Percentiles rank a stretch among this genome's conserved stretches.
Evolutionary conservation across 768 basidiomycete species (phyloP).

Genomic region (Phylloporus sp.): DNA sequence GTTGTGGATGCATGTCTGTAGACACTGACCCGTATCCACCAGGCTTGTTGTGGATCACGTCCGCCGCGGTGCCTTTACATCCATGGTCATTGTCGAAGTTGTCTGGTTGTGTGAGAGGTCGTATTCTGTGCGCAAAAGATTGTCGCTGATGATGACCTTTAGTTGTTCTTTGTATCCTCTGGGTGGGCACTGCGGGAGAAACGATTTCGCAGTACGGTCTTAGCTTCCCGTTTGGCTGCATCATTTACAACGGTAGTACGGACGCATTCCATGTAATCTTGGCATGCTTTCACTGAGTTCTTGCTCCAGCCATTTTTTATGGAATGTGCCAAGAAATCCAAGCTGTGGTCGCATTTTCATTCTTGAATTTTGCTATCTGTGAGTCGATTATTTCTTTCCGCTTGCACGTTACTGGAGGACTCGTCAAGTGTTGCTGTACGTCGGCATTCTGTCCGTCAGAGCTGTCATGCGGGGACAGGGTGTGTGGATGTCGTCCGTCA

Average conservation of each 20-base stretch:
- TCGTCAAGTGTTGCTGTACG: constrained; percentile 32
- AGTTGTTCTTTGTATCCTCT: constrained; percentile 36
- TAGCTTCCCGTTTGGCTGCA: constrained; percentile 12
- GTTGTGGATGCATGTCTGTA: not conserved
- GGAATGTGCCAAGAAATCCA: constrained; percentile 27
- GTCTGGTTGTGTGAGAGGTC: constrained; percentile 32
- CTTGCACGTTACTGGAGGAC: not conserved
- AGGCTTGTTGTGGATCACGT: constrained; percentile 34
- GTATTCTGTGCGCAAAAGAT: not conserved
- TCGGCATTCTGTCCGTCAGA: constrained; percentile 19
- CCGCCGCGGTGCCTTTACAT: constrained; percentile 36
- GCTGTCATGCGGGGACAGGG: constrained; percentile 27
- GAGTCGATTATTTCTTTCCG: constrained; percentile 3
- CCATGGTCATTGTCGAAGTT: constrained; percentile 36
- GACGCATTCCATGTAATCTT: not conserved
- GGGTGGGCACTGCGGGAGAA: constrained; percentile 35
- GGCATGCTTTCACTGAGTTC: not conserved
- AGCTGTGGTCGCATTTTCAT: constrained; percentile 33
- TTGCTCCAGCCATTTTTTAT: constrained; percentile 6
- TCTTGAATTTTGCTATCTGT: constrained; percentile 35
- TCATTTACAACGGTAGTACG: constrained; percentile 2
- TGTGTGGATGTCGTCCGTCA: constrained; percentile 34
- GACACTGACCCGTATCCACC: not conserved
- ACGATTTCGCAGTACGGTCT: constrained; percentile 9
- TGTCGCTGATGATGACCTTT: not conserved